Evolutionary conservation across 1,284 basidiomycete species (phyloP), one percentile per base, ranked within the genome.

Genomic region (Moesziomyces antarcticus): DNA sequence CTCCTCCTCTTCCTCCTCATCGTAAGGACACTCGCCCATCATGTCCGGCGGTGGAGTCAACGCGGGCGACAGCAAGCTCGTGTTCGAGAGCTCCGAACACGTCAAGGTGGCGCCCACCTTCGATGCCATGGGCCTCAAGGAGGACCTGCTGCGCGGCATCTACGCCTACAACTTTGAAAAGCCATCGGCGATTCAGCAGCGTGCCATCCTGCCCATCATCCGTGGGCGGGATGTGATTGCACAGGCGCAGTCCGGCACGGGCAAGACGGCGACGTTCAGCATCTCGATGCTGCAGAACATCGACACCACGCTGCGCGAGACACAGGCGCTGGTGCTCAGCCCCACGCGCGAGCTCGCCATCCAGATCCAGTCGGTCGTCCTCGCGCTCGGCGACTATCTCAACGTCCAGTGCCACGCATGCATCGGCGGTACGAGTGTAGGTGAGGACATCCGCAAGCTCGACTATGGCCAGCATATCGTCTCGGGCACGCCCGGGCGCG

Each of bases 381-480:
- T 99, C 53, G 97, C 97, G 8, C 87, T 99, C 20, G 96, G 97
- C 46, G 97, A 98, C 87, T 97, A 98, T 85, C 95, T 98, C 93
- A 98, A 97, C 84, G 93, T 99, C 22, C 94, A 97, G 80, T 98
- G 96, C 85, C 96, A 99, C 84, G 97, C 97, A 40, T 99, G 96
- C 86, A 97, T 99, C 81, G 96, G 96, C 56, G 97, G 97, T 40
- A 98, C 95, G 5, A 94, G 92, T 40, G 93, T 99, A 73, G 94
- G 96, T 24, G 97, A 99, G 86, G 97, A 99, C 84, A 99, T 99
- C 81, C 89, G 93, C 77, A 99, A 99, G 87, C 89, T 99, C 59
- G 94, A 98, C 85, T 94, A 98, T 74, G 97, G 97, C 5, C 94
- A 97, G 81, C 97, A 99, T 84, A 92, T 99, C 72, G 95, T 99